Evolutionary conservation across 352 stramenopile species (phyloP).

Genomic region (Pythium apleroticum): DNA sequence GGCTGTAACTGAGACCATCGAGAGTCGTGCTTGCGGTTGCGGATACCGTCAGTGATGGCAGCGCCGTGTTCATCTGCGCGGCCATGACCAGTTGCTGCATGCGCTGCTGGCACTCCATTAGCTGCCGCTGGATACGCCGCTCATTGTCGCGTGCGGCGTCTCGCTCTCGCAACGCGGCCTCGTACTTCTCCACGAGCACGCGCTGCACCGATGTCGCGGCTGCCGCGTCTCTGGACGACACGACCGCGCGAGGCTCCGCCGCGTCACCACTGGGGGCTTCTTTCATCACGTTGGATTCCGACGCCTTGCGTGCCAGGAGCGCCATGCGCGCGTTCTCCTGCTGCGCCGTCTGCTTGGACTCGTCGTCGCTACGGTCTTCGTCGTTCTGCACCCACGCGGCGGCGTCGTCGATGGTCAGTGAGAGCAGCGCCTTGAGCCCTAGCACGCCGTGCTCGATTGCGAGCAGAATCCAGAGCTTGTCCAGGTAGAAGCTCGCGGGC

Average conservation of each 20-base stretch:
- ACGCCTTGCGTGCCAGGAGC: slow-evolving; percentile 4
- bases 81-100: slow-evolving; percentile 15
- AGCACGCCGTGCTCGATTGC: slow-evolving; percentile 69
- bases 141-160: slow-evolving; percentile 44
- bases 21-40: not conserved
- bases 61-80: not conserved
- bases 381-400: slow-evolving; percentile 74
- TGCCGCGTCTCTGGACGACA: not conserved
- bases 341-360: slow-evolving; percentile 29
- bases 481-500: slow-evolving; percentile 34
- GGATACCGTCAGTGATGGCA: not conserved
- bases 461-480: slow-evolving; percentile 62
- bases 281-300: not conserved
- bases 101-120: slow-evolving; percentile 29
- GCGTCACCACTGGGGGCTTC: not conserved
- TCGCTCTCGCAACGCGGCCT: slow-evolving; percentile 36
- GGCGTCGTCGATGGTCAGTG: slow-evolving; percentile 64
- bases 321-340: slow-evolving; percentile 8
- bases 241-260: not conserved
- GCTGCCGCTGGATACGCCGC: slow-evolving; percentile 25
- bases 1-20: not conserved
- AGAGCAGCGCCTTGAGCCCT: slow-evolving; percentile 61
- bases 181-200: slow-evolving; percentile 48
- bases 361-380: slow-evolving; percentile 55
- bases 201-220: slow-evolving; percentile 27